phyloP scores from a whole-genome alignment of 208 protist species.

The Trypanosomatidae sp. region DNA sequence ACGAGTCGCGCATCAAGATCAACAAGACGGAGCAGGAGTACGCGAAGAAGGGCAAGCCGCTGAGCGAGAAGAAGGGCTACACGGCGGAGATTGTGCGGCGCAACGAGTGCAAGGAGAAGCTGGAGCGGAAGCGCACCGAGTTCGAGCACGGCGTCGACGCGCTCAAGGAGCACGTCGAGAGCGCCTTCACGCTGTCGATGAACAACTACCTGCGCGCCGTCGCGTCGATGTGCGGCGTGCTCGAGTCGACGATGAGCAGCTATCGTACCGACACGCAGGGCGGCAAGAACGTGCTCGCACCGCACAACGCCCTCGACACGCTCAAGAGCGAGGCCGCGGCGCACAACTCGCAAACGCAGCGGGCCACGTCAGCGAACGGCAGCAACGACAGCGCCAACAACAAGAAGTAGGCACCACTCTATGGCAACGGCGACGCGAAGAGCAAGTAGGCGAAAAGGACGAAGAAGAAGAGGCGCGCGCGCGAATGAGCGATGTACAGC shows the following conservation, averaged over 20 bases:
- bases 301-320: not conserved
- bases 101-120: conserved; percentile 20
- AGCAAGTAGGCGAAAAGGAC: too few relatives aligned
- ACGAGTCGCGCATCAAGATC: conserved; percentile 24
- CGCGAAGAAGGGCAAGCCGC: conserved; percentile 51
- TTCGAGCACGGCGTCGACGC: conserved; percentile 12
- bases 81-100: conserved; percentile 22
- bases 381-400: too few relatives aligned
- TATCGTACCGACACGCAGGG: conserved; percentile 23
- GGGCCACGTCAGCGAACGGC: too few relatives aligned
- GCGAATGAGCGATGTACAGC: too few relatives aligned
- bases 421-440: too few relatives aligned
- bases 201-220: conserved; percentile 40
- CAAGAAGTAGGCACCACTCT: too few relatives aligned
- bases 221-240: conserved; percentile 21
- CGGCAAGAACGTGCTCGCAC: not conserved
- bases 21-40: conserved; percentile 42
- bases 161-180: conserved; percentile 13
- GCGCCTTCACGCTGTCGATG: conserved; percentile 13
- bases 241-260: conserved; percentile 29
- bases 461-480: too few relatives aligned
- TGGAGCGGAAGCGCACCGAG: conserved; percentile 11
- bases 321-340: not conserved
- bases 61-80: conserved; percentile 33
- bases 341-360: too few relatives aligned